These are phyloP conservation scores for Hamamelis virginiana DNA, from an alignment of 164 flowering plant species.

Conservation along the genomic window DNA sequence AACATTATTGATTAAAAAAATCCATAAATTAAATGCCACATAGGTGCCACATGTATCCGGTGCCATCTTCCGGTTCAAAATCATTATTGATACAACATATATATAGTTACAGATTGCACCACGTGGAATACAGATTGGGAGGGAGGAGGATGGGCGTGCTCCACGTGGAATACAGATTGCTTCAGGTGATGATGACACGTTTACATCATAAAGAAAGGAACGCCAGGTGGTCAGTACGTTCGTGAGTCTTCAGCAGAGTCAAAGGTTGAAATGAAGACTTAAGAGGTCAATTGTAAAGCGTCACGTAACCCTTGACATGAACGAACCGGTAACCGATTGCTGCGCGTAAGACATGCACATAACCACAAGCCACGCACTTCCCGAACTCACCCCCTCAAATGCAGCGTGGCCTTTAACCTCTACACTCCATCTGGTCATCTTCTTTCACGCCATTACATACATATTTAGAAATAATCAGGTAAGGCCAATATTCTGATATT, in stretches of 20 bases:
- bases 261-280: conserved; percentile 2
- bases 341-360: conserved; percentile 44
- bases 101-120: too few relatives aligned
- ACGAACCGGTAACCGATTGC: conserved; percentile 6
- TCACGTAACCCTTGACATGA: not conserved
- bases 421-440: conserved; percentile 19
- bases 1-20: too few relatives aligned
- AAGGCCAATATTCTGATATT: too few relatives aligned
- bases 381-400: not conserved
- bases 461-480: too few relatives aligned
- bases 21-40: too few relatives aligned
- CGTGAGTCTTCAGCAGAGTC: conserved; percentile 7
- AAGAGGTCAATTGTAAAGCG: not conserved
- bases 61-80: too few relatives aligned
- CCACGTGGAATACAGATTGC: conserved; percentile 11
- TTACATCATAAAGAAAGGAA: not conserved
- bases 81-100: too few relatives aligned
- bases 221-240: conserved; percentile 6
- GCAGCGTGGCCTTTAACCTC: conserved; percentile 18
- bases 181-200: conserved; percentile 5
- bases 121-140: too few relatives aligned
- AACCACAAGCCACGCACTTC: conserved; percentile 16
- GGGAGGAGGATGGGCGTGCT: not conserved
- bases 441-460: too few relatives aligned
- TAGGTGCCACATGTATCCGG: too few relatives aligned